Evolutionary conservation across 176 grass and related monocot species (phyloP).

Genomic region (Tuctoria greenei): DNA sequence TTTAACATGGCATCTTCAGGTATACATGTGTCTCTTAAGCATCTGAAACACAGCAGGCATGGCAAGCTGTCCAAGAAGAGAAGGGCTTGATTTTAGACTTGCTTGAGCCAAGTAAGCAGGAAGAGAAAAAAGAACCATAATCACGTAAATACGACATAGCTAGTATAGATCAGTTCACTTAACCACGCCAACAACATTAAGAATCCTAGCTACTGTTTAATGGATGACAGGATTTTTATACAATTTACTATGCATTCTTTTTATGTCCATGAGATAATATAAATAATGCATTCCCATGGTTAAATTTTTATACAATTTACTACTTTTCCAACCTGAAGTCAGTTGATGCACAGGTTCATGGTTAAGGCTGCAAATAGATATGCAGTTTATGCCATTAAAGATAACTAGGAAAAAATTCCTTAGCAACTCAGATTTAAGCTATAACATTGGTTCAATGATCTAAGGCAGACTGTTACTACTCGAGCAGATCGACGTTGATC

Average conservation of each 20-base stretch:
- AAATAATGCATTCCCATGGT: too few relatives aligned
- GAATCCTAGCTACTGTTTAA: not conserved
- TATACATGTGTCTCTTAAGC: slow-evolving; percentile 87
- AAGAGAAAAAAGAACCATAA: slow-evolving; percentile 30
- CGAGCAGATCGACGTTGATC: not conserved
- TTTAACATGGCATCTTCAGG: slow-evolving; percentile 73
- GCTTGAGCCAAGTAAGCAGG: slow-evolving; percentile 22
- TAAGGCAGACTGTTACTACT: not conserved
- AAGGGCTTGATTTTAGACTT: slow-evolving; percentile 35
- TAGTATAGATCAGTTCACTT: not conserved
- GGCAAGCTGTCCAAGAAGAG: slow-evolving; percentile 68
- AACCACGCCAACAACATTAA: not conserved
- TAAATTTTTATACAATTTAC: not conserved
- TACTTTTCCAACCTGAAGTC: not conserved
- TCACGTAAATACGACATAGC: not conserved
- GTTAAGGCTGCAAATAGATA: not conserved
- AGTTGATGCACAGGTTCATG: not conserved
- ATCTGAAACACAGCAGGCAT: slow-evolving; percentile 74
- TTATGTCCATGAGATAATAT: not conserved
- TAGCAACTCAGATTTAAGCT: not conserved
- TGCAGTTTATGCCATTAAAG: not conserved
- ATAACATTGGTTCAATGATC: not conserved
- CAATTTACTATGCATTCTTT: not conserved
- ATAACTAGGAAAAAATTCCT: not conserved
- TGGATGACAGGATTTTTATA: not conserved